Percentiles rank a stretch among this genome's conserved stretches.
These are phyloP conservation scores for Schizosaccharomyces versatilis DNA, from an alignment of 1,139 yeast species.

Conservation along the genomic window DNA sequence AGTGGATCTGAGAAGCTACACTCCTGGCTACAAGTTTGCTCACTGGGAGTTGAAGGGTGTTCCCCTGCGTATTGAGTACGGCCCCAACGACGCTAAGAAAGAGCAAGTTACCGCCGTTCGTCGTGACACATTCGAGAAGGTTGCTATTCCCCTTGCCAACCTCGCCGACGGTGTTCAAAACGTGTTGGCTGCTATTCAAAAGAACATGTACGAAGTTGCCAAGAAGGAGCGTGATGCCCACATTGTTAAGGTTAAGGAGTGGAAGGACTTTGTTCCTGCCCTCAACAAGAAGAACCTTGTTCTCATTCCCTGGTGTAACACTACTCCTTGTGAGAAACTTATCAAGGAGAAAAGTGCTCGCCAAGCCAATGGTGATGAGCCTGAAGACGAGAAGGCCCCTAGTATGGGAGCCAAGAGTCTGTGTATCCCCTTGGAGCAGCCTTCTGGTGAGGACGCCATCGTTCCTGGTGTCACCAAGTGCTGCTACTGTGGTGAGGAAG, in stretches of 20 bases:
- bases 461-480: slow-evolving; percentile 63
- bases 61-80: slow-evolving; percentile 82
- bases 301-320: slow-evolving; percentile 95
- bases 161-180: slow-evolving; percentile 49
- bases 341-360: slow-evolving; percentile 81
- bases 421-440: slow-evolving; percentile 84
- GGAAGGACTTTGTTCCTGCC: slow-evolving; percentile 85
- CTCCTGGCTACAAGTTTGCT: slow-evolving; percentile 97
- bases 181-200: slow-evolving; percentile 61
- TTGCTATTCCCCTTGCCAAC: slow-evolving; percentile 39
- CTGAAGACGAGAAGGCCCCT: slow-evolving; percentile 87
- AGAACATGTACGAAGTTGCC: slow-evolving; percentile 53
- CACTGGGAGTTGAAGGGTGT: slow-evolving; percentile 90
- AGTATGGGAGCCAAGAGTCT: slow-evolving; percentile 98
- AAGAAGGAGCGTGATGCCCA: slow-evolving; percentile 65
- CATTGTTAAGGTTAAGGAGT: slow-evolving; percentile 54
- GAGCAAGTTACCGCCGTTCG: slow-evolving; percentile 70
- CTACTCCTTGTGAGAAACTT: slow-evolving; percentile 80
- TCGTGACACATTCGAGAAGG: slow-evolving; percentile 71
- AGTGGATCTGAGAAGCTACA: slow-evolving; percentile 81
- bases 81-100: slow-evolving; percentile 80
- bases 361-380: slow-evolving; percentile 62
- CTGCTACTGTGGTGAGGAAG: slow-evolving; percentile 57
- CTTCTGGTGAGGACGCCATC: slow-evolving; percentile 26
- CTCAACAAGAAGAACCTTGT: slow-evolving; percentile 80